Evolutionary conservation across 495 filamentous ascomycete genomes (phyloP).

Genomic region (Penicillium atrosanguineum): DNA sequence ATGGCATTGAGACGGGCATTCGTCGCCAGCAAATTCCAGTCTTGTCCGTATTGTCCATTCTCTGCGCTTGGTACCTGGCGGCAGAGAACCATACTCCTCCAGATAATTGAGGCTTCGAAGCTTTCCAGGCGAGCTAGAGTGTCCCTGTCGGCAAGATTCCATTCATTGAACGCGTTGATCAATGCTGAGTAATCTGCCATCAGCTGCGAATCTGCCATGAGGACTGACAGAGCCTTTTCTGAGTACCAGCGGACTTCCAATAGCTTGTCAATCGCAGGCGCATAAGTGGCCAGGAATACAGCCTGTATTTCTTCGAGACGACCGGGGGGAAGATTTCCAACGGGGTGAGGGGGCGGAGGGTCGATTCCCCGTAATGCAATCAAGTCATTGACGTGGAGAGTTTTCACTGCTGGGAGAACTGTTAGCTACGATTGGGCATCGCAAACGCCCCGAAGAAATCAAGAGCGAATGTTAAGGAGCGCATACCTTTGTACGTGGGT

Average conservation of each 20-base stretch:
- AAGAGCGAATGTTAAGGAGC: background rate
- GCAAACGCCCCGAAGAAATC: background rate
- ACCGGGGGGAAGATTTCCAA: conserved; percentile 49
- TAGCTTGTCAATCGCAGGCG: conserved; percentile 71
- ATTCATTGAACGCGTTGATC: conserved; percentile 49
- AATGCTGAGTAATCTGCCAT: conserved; percentile 63
- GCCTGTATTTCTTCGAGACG: conserved; percentile 67
- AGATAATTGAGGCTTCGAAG: conserved; percentile 70
- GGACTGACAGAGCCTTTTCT: conserved; percentile 46
- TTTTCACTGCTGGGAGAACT: conserved; percentile 50
- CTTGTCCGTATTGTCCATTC: conserved; percentile 35
- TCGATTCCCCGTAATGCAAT: conserved; percentile 62
- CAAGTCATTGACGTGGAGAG: conserved; percentile 73
- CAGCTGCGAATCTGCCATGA: conserved; percentile 57
- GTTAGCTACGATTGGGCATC: conserved; percentile 10
- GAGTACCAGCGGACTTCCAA: conserved; percentile 85
- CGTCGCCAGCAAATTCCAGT: conserved; percentile 58
- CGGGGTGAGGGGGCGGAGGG: conserved; percentile 58
- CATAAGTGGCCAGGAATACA: conserved; percentile 74
- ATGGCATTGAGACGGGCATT: conserved; percentile 70
- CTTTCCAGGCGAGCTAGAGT: conserved; percentile 53
- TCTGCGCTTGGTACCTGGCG: conserved; percentile 41
- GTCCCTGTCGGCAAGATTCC: conserved; percentile 38
- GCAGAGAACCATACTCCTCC: conserved; percentile 56
- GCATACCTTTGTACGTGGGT: conserved; percentile 39